Evolutionary conservation across 768 basidiomycete species (phyloP), one percentile per base, ranked within the genome.

Genomic region (Hypholoma fasciculare): DNA sequence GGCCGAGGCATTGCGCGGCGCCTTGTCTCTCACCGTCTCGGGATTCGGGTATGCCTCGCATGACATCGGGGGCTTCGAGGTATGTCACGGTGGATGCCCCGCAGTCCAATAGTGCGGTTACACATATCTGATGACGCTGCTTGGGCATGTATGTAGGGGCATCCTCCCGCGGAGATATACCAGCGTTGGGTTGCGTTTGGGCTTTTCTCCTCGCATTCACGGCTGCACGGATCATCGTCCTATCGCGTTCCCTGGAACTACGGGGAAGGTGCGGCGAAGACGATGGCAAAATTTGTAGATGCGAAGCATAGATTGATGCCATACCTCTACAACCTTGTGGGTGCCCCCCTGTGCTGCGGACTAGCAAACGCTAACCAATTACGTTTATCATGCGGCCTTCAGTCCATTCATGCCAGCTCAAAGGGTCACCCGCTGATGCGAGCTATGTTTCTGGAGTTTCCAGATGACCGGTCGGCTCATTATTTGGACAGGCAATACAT

Each of bases 201-300:
- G 0, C 70, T 90, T 30, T 90, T 90, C 74, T 89, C 87, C 2
- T 87, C 88, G 26, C 89, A 90, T 63, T 87, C 87, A 7, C 82
- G 89, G 20, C 71, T 92, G 44, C 89, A 92, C 60, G 89, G 89
- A 2, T 88, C 86, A 5, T 76, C 79, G 19, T 89, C 88, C 12
- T 90, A 90, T 66, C 84, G 89, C 9, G 88, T 92, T 2, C 89
- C 89, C 1, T 92, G 88, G 89, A 77, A 85, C 56, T 89, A 87
- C 62, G 88, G 88, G 12, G 86, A 86, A 69, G 85, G 82, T n/a
- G 82, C 88, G 6, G 85, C 85, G 6, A 78, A 78, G 59, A 81
- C 77, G 65, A 85, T 87, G 85, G 77, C 84, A 12, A 80, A 74
- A 61, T 79, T 87, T 68, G 72, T 89, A 46, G 79, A 85, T 54